Conservation (phyloP, 2,329 filamentous ascomycete genomes). For the Talaromyces sp. region DNA sequence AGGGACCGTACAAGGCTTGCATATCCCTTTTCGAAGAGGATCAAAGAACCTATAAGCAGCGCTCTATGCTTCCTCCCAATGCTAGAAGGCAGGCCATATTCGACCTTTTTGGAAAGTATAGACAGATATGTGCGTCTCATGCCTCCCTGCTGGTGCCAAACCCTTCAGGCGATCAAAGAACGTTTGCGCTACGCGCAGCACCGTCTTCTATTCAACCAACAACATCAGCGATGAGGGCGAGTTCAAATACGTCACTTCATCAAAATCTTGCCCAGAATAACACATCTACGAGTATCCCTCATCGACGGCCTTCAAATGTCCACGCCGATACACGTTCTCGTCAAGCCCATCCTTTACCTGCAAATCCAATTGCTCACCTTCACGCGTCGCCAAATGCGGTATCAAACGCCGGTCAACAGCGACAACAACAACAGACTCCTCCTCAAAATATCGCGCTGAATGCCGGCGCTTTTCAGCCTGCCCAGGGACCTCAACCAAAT, state of each 20-base stretch:
- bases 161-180: background rate
- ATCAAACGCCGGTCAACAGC: conserved; percentile 1
- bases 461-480: background rate
- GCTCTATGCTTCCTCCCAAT: conserved; percentile 15
- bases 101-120: conserved; percentile 24
- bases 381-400: conserved; percentile 3
- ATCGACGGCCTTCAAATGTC: background rate
- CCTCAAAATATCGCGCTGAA: background rate
- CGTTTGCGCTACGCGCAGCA: background rate
- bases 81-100: conserved; percentile 24
- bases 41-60: conserved; percentile 24
- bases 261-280: background rate
- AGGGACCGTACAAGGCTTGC: conserved; percentile 23
- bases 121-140: conserved; percentile 18
- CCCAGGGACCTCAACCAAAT: background rate
- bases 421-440: background rate
- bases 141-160: background rate
- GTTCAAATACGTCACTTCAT: background rate
- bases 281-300: background rate
- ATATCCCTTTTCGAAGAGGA: conserved; percentile 26
- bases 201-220: background rate
- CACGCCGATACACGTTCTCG: background rate
- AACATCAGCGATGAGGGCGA: background rate
- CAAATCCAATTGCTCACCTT: background rate
- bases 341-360: background rate